phyloP scores from a whole-genome alignment of 208 protist species.

The Spironucleus salmonicida region DNA sequence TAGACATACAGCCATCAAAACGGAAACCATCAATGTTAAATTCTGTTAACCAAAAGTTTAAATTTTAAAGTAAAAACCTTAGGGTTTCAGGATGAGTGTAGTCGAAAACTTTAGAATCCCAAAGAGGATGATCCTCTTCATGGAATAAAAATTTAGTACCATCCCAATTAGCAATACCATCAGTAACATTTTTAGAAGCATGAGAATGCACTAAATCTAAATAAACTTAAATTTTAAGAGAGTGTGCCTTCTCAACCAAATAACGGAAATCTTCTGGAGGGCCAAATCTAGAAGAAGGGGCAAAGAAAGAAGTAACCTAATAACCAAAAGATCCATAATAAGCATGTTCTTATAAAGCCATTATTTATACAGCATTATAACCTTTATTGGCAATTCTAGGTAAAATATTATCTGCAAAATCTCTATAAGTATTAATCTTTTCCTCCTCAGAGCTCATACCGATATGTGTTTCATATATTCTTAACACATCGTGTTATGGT shows the following conservation, averaged over 20 bases:
- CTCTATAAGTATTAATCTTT: slow-evolving; percentile 49
- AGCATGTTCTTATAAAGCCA: slow-evolving; percentile 68
- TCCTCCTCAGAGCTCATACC: slow-evolving; percentile 53
- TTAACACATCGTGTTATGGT: slow-evolving; percentile 42
- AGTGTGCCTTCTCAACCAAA: slow-evolving; percentile 59
- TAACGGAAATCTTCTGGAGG: slow-evolving; percentile 58
- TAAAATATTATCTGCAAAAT: slow-evolving; percentile 57
- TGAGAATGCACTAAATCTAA: slow-evolving; percentile 66
- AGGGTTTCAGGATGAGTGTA: slow-evolving; percentile 60
- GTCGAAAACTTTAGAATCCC: slow-evolving; percentile 61
- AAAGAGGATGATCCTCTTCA: slow-evolving; percentile 46
- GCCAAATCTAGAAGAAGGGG: slow-evolving; percentile 53
- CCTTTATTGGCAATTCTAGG: slow-evolving; percentile 54
- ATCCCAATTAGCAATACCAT: slow-evolving; percentile 64
- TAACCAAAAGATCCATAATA: slow-evolving; percentile 76
- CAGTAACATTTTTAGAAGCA: slow-evolving; percentile 59
- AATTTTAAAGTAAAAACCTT: slow-evolving; percentile 60
- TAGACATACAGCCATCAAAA: slow-evolving; percentile 72
- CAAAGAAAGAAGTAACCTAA: slow-evolving; percentile 68
- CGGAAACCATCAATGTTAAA: slow-evolving; percentile 69
- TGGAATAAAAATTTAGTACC: slow-evolving; percentile 57
- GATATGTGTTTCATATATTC: slow-evolving; percentile 60
- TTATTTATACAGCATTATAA: slow-evolving; percentile 67
- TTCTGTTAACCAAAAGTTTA: slow-evolving; percentile 51
- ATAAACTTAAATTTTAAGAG: slow-evolving; percentile 56